phyloP scores from a whole-genome alignment of 2,329 filamentous ascomycete species.

The Trichoderma brevicompactum region DNA sequence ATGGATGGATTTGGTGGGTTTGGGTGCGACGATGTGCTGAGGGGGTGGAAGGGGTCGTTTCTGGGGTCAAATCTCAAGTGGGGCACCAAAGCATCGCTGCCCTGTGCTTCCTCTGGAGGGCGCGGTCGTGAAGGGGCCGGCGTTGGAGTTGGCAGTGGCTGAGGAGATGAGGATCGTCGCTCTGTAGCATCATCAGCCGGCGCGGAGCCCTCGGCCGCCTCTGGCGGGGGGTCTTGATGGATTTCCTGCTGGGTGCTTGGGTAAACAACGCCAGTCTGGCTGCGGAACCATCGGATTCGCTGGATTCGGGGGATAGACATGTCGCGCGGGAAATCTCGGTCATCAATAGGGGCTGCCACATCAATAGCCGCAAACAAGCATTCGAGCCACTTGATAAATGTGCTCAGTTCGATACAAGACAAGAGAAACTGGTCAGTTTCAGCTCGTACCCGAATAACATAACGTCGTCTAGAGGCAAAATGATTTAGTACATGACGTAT shows the following conservation, averaged over 20 bases:
- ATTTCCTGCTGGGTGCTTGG: conserved; percentile 28
- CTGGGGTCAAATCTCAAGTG: conserved; percentile 36
- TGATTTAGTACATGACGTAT: conserved; percentile 3
- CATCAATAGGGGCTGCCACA: conserved; percentile 71
- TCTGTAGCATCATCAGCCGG: conserved; percentile 2
- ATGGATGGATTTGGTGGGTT: conserved; percentile 52
- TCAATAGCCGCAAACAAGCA: conserved; percentile 73
- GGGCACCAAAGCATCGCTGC: conserved; percentile 28
- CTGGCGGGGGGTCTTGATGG: conserved; percentile 17
- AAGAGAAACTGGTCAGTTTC: conserved; percentile 77
- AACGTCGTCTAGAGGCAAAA: conserved; percentile 52
- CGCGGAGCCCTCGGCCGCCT: not conserved
- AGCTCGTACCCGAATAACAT: conserved; percentile 71
- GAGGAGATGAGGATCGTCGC: conserved; percentile 31
- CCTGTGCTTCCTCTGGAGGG: conserved; percentile 29
- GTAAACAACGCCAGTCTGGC: conserved; percentile 36
- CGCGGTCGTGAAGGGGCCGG: conserved; percentile 24
- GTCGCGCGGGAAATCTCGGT: conserved; percentile 66
- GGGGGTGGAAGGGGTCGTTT: conserved; percentile 43
- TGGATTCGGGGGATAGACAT: conserved; percentile 64
- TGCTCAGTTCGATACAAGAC: conserved; percentile 66
- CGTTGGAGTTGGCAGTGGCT: conserved; percentile 24
- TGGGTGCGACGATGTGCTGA: conserved; percentile 52
- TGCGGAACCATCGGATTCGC: conserved; percentile 56
- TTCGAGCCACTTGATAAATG: conserved; percentile 71